Evolutionary conservation across 1,284 basidiomycete species (phyloP), one percentile per base, ranked within the genome.

Genomic region (Cutaneotrichosporon mucoides): DNA sequence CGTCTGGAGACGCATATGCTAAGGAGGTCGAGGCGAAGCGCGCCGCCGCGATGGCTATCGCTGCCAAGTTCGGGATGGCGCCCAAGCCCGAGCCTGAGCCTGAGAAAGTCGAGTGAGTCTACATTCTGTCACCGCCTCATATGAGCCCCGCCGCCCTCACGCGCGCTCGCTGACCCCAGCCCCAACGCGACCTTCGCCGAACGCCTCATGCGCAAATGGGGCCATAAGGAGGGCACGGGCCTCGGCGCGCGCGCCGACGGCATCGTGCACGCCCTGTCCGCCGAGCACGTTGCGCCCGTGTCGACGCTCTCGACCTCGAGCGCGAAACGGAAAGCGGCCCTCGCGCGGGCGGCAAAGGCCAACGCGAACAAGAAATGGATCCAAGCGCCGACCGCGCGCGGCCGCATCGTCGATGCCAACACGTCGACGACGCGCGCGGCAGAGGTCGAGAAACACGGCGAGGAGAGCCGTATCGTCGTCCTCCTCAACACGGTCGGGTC

Each of bases 221-320:
- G 93, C 0, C 92, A 96, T 76, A 89, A 89, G 71, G 88, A 92
- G 71, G 93, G 93, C 1, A 87, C 92, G 77, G 93, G 91, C 10
- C 83, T 96, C 2, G 93, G 92, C 50, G 86, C 84, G 0, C 86
- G 88, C 62, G 89, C 87, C 3, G 83, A 84, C 10, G 93, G 93
- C 5, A 94, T 96, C 56, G 84, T 92, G 46, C 88, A 93, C 60
- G 90, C 93, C 2, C 83, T 97, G 38, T 83, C 85, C 0, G 87
- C 93, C 34, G 89, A 93, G 57, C 76, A 78, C 56, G 66, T 74
- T 67, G 86, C 86, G 69, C 79, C 86, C 3, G 72, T 77, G 3
- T 42, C 52, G 6, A 70, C 65, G 15, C 58, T 73, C 16, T 72
- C 72, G 24, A 24, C 24, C 24, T 24, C 24, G 24, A 24, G 24